Evolutionary conservation across 202 grass and related monocot genomes (phyloP).

Genomic region (Hordeum pubiflorum): DNA sequence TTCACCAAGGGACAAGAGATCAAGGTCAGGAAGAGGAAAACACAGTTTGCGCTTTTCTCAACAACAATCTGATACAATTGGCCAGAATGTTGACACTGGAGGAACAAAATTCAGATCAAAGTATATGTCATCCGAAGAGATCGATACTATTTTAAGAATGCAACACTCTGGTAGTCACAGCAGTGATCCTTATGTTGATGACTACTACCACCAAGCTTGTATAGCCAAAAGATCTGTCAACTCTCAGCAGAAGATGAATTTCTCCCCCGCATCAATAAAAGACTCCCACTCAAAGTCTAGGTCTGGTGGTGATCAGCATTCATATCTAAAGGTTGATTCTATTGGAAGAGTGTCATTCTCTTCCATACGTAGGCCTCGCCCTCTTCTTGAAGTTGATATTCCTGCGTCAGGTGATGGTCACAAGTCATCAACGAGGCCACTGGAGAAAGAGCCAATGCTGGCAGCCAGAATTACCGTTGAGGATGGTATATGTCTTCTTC

Average conservation of each 20-base stretch:
- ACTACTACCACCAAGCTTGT: constrained; percentile 88
- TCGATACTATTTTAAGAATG: constrained; percentile 64
- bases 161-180: constrained; percentile 50
- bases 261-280: constrained; percentile 60
- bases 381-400: constrained; percentile 77
- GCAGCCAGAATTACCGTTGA: constrained; percentile 78
- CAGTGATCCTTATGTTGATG: constrained; percentile 67
- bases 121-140: constrained; percentile 86
- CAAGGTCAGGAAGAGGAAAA: constrained; percentile 62
- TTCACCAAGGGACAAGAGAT: constrained; percentile 49
- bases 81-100: constrained; percentile 36
- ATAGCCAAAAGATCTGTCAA: constrained; percentile 56
- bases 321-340: constrained; percentile 57
- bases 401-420: constrained; percentile 46
- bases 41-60: constrained; percentile 37
- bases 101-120: constrained; percentile 71
- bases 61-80: constrained; percentile 43
- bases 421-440: constrained; percentile 43
- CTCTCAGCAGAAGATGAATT: constrained; percentile 45
- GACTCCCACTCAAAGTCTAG: constrained; percentile 50
- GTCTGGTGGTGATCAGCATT: constrained; percentile 38
- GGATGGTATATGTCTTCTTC: constrained; percentile 62
- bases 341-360: constrained; percentile 52
- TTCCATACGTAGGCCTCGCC: constrained; percentile 58
- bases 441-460: constrained; percentile 87